Percentiles rank a stretch among this genome's conserved stretches.
These are phyloP conservation scores for Ogataea dorogensis DNA, from an alignment of 805 yeast species.

Conservation along the genomic window DNA sequence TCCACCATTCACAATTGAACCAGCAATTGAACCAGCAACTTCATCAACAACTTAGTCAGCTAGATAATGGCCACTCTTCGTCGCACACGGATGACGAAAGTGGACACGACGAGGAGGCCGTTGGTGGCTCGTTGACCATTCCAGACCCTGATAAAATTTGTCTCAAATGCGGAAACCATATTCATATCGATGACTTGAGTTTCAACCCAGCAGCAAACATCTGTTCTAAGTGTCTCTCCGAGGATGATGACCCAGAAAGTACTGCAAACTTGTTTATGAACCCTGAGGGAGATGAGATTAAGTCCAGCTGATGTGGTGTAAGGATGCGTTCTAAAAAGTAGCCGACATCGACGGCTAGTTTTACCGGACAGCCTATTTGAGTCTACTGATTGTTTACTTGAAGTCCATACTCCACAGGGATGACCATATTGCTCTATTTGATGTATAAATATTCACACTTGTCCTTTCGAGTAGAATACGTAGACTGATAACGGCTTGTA, in stretches of 20 bases:
- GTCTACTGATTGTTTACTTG: neutral
- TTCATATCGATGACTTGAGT: constrained; percentile 30
- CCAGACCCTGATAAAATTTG: constrained; percentile 31
- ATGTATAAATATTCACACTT: too few relatives aligned
- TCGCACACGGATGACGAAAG: constrained; percentile 18
- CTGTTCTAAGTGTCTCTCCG: constrained; percentile 27
- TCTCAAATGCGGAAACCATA: constrained; percentile 27
- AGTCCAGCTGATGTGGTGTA: constrained; percentile 8
- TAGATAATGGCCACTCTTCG: constrained; percentile 11
- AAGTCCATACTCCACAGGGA: too few relatives aligned
- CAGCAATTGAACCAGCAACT: constrained; percentile 32
- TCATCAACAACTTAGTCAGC: constrained; percentile 19
- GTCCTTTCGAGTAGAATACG: too few relatives aligned
- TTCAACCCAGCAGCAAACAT: constrained; percentile 28
- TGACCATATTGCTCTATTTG: too few relatives aligned
- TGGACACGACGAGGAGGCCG: constrained; percentile 17
- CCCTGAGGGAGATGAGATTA: constrained; percentile 24
- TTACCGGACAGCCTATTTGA: constrained; percentile 3
- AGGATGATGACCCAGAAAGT: constrained; percentile 17
- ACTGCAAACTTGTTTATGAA: constrained; percentile 26
- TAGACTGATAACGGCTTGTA: constrained; percentile 1
- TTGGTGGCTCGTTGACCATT: constrained; percentile 25
- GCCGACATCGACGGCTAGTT: neutral
- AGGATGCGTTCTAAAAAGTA: constrained; percentile 4
- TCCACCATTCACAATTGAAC: constrained; percentile 31